Base-by-base conservation (phyloP, 1,139 yeast species). In the Candida pseudoviswanathii region DNA sequence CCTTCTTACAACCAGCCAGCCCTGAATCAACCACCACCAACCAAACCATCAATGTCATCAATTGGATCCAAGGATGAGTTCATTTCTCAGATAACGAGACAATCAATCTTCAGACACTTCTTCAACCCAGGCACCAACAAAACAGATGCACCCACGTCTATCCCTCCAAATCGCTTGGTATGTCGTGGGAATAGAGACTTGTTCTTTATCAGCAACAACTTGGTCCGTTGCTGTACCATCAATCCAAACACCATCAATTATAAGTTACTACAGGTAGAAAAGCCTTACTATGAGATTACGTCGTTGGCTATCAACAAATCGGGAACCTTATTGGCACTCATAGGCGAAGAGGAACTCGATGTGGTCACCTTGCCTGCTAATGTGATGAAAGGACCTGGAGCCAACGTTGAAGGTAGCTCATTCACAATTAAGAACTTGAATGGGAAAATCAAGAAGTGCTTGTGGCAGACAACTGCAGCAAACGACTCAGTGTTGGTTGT, bases 391-490 rank as follows among this genome's bases (percentile, higher is more conserved):
- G 40, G 44, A 9, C 11, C 39, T 4, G 22, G 32, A 9, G 24
- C 52, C 5, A 44, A 49, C 7, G 43, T 59, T 24, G 55, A 64
- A 5, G 51, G 54, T 3, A 57, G 58, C 24, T 49, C 52, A 2
- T 63, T 58, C 45, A 54, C 54, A 36, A 50, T 70, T 16, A 44
- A 54, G 32, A 57, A 55, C 7, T 46, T 63, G 4, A 50, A 49
- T 0, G 61, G 64, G 2, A 50, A 51, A 1, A 58, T 73, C 8
- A 54, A 54, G 34, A 65, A 68, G 42, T 67, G 66, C 2, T 38
- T 66, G 3, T 75, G 80, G 79, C 73, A 70, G 42, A 55, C 70
- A 5, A 60, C 62, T 3, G 53, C 61, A 4, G 58, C 64, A 2
- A 61, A 57, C 29, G 71, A 65, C 52, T 61, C 65, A 10, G 62